Percentiles rank a stretch among this genome's conserved stretches.
phyloP scores from a whole-genome alignment of 345 rosid species.

The Sisymbrium irio region DNA sequence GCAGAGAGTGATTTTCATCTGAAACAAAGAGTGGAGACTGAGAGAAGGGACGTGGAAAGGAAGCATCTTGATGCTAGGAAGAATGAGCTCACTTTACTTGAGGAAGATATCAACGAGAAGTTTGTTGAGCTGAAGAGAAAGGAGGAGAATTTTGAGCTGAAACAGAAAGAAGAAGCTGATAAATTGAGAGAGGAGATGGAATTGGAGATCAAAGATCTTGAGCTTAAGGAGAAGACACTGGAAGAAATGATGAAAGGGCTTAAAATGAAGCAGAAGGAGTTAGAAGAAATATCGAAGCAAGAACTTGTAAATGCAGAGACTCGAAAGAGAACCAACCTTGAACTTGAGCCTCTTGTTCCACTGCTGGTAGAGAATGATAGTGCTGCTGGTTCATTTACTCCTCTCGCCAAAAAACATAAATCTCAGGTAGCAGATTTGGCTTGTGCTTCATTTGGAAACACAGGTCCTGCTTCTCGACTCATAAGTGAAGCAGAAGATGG shows the following conservation, averaged over 20 bases:
- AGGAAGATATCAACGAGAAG: not conserved
- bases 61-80: conserved; percentile 1
- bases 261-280: not conserved
- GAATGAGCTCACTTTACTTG: not conserved
- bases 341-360: not conserved
- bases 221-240: not conserved
- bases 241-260: not conserved
- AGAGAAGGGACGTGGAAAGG: not conserved
- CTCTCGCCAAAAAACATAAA: conserved; percentile 7
- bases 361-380: conserved; percentile 3
- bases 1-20: not conserved
- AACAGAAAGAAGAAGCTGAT: conserved; percentile 3
- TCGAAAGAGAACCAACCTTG: conserved; percentile 15
- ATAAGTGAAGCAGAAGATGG: not conserved
- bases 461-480: not conserved
- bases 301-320: not conserved
- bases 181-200: conserved; percentile 15
- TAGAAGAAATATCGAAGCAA: not conserved
- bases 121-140: conserved; percentile 11
- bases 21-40: not conserved
- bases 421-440: not conserved
- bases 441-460: not conserved
- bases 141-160: conserved; percentile 14
- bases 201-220: not conserved
- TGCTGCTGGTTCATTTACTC: conserved; percentile 24